These are phyloP conservation scores for Peniophora sp. DNA, from an alignment of 1,284 basidiomycete genomes.

Conservation along the genomic window DNA sequence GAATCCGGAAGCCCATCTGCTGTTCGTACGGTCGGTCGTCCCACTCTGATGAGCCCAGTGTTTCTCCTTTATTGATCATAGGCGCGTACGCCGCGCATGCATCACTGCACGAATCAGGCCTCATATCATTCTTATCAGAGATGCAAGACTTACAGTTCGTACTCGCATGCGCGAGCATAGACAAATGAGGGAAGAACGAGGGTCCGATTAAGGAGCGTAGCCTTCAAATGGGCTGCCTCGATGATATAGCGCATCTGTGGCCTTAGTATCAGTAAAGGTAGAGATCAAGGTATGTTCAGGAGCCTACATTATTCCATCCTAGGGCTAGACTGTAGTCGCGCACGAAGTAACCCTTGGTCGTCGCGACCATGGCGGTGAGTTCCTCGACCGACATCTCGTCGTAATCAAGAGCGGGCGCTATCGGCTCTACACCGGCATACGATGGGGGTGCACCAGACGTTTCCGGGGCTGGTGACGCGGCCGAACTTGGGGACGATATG, in stretches of 20 bases:
- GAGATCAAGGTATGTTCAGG: too few species aligned
- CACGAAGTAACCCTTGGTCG: neutral
- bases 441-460: neutral
- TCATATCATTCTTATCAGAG: too few species aligned
- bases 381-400: neutral
- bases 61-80: slow-evolving; percentile 16
- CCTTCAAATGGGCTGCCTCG: slow-evolving; percentile 28
- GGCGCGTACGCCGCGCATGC: slow-evolving; percentile 12
- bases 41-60: slow-evolving; percentile 29
- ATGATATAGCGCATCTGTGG: slow-evolving; percentile 30
- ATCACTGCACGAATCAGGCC: slow-evolving; percentile 1
- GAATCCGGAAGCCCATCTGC: slow-evolving; percentile 33
- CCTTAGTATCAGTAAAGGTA: neutral
- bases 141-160: slow-evolving; percentile 8
- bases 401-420: neutral
- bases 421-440: neutral
- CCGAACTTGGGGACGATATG: neutral
- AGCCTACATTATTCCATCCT: neutral
- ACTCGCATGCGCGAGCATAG: slow-evolving; percentile 31
- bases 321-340: neutral
- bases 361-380: neutral
- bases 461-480: neutral
- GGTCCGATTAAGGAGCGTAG: slow-evolving; percentile 26
- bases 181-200: slow-evolving; percentile 30
- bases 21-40: slow-evolving; percentile 28